These are phyloP conservation scores for Xanthoceras sorbifolium DNA, from an alignment of 345 rosid genomes.

Conservation along the genomic window DNA sequence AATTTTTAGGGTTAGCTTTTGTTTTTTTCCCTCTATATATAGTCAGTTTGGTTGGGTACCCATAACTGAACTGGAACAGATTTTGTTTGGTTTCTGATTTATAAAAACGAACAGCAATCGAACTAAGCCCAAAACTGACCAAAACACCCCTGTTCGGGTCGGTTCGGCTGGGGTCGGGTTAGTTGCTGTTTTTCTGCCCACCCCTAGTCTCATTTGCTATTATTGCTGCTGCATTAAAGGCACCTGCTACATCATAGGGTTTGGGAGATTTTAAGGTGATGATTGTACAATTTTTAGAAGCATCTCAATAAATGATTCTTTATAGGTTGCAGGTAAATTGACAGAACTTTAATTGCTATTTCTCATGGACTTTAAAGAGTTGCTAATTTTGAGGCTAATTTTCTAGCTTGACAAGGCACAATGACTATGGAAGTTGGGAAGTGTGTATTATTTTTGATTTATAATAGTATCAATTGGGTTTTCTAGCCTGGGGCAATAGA, in stretches of 20 bases:
- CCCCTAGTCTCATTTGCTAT: too few species aligned
- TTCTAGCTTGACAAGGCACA: background rate
- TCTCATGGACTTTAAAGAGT: background rate
- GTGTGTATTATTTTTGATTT: background rate
- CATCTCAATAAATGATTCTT: background rate
- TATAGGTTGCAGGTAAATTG: background rate
- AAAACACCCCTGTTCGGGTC: too few species aligned
- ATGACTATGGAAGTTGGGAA: background rate
- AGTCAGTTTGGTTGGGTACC: too few species aligned
- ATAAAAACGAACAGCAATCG: too few species aligned
- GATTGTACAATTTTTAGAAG: background rate
- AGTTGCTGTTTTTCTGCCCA: too few species aligned
- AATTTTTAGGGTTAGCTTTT: too few species aligned
- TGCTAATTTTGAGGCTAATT: background rate
- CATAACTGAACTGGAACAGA: too few species aligned
- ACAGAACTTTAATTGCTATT: background rate
- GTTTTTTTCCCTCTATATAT: too few species aligned
- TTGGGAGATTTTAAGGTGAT: background rate
- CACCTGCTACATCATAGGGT: background rate
- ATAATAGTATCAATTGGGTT: background rate
- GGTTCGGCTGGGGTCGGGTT: too few species aligned
- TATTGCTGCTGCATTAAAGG: background rate
- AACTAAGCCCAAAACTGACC: too few species aligned
- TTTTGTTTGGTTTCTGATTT: too few species aligned
- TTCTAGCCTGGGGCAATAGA: background rate